These are phyloP conservation scores for Talaromyces islandicus DNA, from an alignment of 2,329 filamentous ascomycete species.

Conservation along the genomic window DNA sequence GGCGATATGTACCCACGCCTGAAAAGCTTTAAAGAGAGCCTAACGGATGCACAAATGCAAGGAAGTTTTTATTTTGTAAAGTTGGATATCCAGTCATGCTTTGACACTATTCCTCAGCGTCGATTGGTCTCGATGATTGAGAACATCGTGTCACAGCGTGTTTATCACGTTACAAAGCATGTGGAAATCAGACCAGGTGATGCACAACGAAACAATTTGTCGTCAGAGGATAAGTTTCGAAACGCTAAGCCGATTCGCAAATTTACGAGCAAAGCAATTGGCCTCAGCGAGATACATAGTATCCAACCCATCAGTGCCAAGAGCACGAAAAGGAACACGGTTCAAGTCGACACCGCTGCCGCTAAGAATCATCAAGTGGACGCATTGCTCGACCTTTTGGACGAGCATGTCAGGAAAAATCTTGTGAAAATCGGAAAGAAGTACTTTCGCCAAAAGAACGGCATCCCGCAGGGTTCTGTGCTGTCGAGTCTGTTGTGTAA, in stretches of 20 bases:
- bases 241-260: slow-evolving; percentile 27
- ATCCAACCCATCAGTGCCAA: slow-evolving; percentile 44
- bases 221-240: slow-evolving; percentile 4
- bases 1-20: slow-evolving; percentile 72
- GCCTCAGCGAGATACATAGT: slow-evolving; percentile 35
- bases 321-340: slow-evolving; percentile 54
- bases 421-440: slow-evolving; percentile 83
- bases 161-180: slow-evolving; percentile 69
- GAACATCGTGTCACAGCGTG: slow-evolving; percentile 48
- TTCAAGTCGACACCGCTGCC: slow-evolving; percentile 68
- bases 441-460: slow-evolving; percentile 77
- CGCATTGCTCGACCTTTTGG: slow-evolving; percentile 62
- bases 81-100: slow-evolving; percentile 84
- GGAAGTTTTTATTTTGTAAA: slow-evolving; percentile 75
- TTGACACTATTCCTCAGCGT: slow-evolving; percentile 87
- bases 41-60: slow-evolving; percentile 8
- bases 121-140: slow-evolving; percentile 63
- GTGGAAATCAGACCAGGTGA: slow-evolving; percentile 58
- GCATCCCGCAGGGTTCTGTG: slow-evolving; percentile 90
- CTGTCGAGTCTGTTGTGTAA: slow-evolving; percentile 84
- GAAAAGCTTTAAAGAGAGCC: slow-evolving; percentile 56
- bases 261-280: slow-evolving; percentile 51
- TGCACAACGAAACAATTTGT: slow-evolving; percentile 17
- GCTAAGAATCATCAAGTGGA: slow-evolving; percentile 53
- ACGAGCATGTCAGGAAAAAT: slow-evolving; percentile 77